Conservation (phyloP, 164 flowering plant genomes). For the Sextonia rubra region DNA sequence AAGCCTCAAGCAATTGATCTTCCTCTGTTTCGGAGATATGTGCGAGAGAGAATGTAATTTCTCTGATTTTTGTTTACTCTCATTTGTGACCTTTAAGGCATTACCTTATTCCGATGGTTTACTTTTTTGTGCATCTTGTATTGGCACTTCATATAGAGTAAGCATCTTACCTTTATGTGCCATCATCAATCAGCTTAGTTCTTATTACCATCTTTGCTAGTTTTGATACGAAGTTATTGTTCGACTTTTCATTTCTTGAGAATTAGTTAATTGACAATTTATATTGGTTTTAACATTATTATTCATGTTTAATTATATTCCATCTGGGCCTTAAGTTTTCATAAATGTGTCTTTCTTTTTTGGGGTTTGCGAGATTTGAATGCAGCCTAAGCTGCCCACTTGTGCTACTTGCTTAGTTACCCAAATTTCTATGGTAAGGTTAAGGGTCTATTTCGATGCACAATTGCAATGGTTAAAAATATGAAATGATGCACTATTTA, state of each 20-base stretch:
- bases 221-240: background rate
- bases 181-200: background rate
- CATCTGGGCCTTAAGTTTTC: background rate
- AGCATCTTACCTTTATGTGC: background rate
- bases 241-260: background rate
- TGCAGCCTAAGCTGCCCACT: background rate
- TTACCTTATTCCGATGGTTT: background rate
- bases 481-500: too few species aligned
- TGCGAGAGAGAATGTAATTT: conserved; percentile 68
- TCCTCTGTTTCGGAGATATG: conserved; percentile 28
- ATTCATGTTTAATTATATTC: background rate
- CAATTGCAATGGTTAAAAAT: too few species aligned
- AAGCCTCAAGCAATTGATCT: conserved; percentile 50
- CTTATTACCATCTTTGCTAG: background rate
- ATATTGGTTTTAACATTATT: background rate
- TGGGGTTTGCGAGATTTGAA: background rate
- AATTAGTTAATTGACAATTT: background rate
- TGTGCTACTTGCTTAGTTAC: too few species aligned
- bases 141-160: background rate
- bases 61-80: conserved; percentile 3
- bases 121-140: background rate
- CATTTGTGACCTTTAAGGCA: background rate
- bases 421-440: too few species aligned
- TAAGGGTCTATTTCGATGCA: too few species aligned
- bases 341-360: background rate